Conservation (phyloP, 192 early-diverging fungal genomes). For the Podila epicladia region DNA sequence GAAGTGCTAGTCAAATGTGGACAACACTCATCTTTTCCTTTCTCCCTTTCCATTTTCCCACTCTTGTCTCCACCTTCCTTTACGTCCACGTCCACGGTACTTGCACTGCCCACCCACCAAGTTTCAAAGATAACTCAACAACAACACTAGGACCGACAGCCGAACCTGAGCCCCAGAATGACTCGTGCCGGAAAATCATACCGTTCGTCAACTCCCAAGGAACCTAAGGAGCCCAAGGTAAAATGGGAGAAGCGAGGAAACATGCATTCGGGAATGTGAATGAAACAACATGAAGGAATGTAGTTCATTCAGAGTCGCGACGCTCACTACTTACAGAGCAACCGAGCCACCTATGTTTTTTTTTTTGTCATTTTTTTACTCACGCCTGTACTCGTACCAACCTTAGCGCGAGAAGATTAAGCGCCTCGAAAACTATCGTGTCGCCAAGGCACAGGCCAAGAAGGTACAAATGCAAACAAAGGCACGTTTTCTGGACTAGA, state of each 20-base stretch:
- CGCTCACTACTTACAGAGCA: no score
- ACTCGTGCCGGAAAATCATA: conserved; percentile 16
- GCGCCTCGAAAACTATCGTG: conserved; percentile 20
- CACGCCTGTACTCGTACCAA: background rate
- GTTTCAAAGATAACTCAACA: no score
- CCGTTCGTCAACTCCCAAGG: conserved; percentile 12
- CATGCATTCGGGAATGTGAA: background rate
- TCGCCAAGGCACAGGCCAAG: conserved; percentile 24
- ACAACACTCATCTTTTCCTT: background rate
- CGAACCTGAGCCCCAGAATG: background rate
- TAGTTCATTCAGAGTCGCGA: no score
- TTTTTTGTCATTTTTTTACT: background rate
- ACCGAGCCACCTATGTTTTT: no score
- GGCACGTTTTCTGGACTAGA: background rate
- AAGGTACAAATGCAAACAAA: background rate
- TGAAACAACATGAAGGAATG: background rate
- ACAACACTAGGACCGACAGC: background rate
- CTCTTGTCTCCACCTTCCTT: background rate
- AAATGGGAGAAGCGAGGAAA: background rate
- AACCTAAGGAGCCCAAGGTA: conserved; percentile 26
- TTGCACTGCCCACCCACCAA: no score
- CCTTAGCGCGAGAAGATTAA: conserved; percentile 15
- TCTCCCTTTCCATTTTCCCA: background rate
- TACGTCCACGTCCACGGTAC: no score
- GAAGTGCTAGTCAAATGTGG: no score